A percentile compares a stretch with the other conserved stretches of the same genome.
Conservation (phyloP, 495 filamentous ascomycete species). For the Annulohypoxylon maeteangense region DNA sequence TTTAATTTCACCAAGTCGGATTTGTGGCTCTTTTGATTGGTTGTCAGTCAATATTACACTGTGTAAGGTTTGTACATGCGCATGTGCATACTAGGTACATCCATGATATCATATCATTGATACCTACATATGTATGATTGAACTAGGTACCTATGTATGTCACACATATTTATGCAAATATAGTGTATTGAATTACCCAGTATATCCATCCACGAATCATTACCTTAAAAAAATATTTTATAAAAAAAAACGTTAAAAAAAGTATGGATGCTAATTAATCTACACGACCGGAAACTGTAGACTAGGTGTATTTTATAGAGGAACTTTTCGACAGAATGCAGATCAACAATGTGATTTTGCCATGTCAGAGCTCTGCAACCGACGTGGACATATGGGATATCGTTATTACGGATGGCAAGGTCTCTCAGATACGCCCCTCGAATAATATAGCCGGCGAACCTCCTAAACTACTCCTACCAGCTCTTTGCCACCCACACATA, state of each 20-base stretch:
- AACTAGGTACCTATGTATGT: background rate
- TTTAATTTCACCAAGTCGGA: background rate
- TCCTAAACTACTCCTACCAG: constrained; percentile 61
- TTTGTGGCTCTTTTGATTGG: constrained; percentile 4
- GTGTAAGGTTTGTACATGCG: background rate
- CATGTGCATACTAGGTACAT: background rate
- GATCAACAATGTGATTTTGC: constrained; percentile 27
- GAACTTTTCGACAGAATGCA: constrained; percentile 1
- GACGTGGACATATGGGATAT: constrained; percentile 29
- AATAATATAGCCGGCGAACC: constrained; percentile 15
- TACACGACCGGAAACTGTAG: background rate
- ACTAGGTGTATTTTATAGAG: background rate
- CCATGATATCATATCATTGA: background rate
- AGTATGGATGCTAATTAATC: too few relatives aligned
- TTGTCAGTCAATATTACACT: too few relatives aligned
- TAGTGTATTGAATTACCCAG: too few relatives aligned
- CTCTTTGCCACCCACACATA: constrained; percentile 78
- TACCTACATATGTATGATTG: background rate
- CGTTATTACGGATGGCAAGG: constrained; percentile 33
- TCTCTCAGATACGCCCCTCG: constrained; percentile 27
- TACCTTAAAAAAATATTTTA: too few relatives aligned
- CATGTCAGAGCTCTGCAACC: background rate
- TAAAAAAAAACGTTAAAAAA: too few relatives aligned
- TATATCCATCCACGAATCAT: too few relatives aligned
- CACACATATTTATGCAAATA: too few relatives aligned